Evolutionary conservation across 306 rosid species (phyloP).

Genomic region (Gynostemma pentaphyllum): DNA sequence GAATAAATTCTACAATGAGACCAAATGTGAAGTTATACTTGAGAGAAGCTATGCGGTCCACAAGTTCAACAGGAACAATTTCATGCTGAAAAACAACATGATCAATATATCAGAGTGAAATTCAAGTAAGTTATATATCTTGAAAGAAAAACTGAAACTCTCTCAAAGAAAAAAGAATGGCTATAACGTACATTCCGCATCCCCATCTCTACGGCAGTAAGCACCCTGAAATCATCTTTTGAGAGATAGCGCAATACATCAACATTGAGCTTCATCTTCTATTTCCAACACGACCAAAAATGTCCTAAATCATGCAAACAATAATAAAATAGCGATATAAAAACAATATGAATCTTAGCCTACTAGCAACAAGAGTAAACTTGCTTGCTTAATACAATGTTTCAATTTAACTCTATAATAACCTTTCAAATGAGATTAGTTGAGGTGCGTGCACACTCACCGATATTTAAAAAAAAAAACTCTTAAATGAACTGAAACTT

Average conservation of each 20-base stretch:
- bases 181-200: constrained; percentile 58
- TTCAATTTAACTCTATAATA: no score
- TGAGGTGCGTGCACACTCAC: no score
- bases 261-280: constrained; percentile 67
- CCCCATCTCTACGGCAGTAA: constrained; percentile 83
- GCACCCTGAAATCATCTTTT: constrained; percentile 90
- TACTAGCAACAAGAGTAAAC: no score
- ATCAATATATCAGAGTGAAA: background rate
- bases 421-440: no score
- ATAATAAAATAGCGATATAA: no score
- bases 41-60: constrained; percentile 63
- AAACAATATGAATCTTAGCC: no score
- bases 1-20: background rate
- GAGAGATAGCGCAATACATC: constrained; percentile 68
- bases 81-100: constrained; percentile 48
- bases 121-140: background rate
- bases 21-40: constrained; percentile 25
- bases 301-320: no score
- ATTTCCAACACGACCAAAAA: no score
- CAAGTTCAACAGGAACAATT: constrained; percentile 63
- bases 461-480: no score
- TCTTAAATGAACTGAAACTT: no score
- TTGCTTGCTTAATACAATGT: no score
- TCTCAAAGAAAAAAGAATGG: background rate
- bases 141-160: background rate